Evolutionary conservation across 179 eudicot genomes (phyloP).

Genomic region (Drosera spatulata): DNA sequence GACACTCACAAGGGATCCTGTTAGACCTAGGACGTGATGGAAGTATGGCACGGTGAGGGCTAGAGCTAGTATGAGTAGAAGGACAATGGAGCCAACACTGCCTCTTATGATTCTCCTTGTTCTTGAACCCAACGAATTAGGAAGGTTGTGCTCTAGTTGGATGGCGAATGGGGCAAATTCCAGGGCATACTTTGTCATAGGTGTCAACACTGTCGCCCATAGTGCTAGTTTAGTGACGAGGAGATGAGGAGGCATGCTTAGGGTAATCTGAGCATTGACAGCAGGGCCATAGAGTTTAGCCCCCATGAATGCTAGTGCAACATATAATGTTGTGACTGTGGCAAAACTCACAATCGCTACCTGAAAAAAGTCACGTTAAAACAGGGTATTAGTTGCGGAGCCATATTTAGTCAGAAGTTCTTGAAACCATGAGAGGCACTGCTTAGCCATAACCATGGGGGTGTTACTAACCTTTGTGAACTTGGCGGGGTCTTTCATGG

Average conservation of each 20-base stretch:
- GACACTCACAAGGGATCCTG: conserved; percentile 65
- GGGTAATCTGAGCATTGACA: conserved; percentile 62
- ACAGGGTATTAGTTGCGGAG: conserved; percentile 1
- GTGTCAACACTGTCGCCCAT: conserved; percentile 70
- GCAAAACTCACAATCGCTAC: conserved; percentile 65
- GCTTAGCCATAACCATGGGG: too few relatives aligned
- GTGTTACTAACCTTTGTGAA: conserved; percentile 41
- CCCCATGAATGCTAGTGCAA: conserved; percentile 57
- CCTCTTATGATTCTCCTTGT: conserved; percentile 40
- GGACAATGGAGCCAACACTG: conserved; percentile 42
- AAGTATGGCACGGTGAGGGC: conserved; percentile 74
- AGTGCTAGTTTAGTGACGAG: conserved; percentile 55
- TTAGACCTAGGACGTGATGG: conserved; percentile 60
- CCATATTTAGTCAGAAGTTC: neutral
- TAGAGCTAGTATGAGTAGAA: conserved; percentile 34
- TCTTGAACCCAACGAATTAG: conserved; percentile 27
- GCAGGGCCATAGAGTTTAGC: conserved; percentile 56
- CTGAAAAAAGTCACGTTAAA: conserved; percentile 15
- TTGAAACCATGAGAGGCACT: neutral
- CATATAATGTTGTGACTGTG: conserved; percentile 39
- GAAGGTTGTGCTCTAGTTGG: conserved; percentile 47
- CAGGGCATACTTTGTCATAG: conserved; percentile 79
- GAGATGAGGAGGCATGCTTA: conserved; percentile 58
- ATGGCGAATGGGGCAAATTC: conserved; percentile 64
- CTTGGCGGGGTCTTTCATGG: conserved; percentile 65